Evolutionary conservation across 352 stramenopile genomes (phyloP).

Genomic region (Phytophthora aleatoria): DNA sequence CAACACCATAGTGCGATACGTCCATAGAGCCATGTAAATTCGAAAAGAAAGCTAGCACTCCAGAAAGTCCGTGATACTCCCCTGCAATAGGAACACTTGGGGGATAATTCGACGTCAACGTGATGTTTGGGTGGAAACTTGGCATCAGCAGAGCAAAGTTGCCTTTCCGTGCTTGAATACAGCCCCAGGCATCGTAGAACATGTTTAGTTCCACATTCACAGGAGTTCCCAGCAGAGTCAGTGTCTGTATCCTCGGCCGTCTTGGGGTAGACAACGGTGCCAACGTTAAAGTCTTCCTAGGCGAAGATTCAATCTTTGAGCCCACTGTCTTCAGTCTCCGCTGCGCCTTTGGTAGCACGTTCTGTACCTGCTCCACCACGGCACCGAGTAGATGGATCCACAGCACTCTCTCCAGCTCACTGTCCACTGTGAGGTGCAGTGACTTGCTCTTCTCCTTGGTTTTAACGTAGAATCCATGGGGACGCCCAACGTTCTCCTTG

Average conservation of each 20-base stretch:
- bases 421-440: conserved; percentile 66
- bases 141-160: conserved; percentile 83
- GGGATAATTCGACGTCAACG: conserved; percentile 78
- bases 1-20: conserved; percentile 68
- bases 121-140: conserved; percentile 78
- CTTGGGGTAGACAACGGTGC: conserved; percentile 27
- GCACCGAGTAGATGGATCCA: conserved; percentile 76
- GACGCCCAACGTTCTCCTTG: conserved; percentile 58
- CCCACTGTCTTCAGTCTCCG: conserved; percentile 30
- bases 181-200: conserved; percentile 80
- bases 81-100: conserved; percentile 70
- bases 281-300: conserved; percentile 28
- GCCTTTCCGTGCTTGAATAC: conserved; percentile 72
- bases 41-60: conserved; percentile 72
- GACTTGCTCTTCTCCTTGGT: conserved; percentile 59
- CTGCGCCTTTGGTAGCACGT: conserved; percentile 43
- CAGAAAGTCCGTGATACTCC: conserved; percentile 68
- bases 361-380: conserved; percentile 60
- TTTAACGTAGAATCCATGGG: conserved; percentile 63
- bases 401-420: conserved; percentile 75
- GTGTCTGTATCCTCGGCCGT: conserved; percentile 33
- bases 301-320: conserved; percentile 18
- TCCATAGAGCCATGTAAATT: conserved; percentile 76
- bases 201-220: conserved; percentile 65
- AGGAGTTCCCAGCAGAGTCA: conserved; percentile 59